A percentile compares a stretch with the other conserved stretches of the same genome.
phyloP scores from a whole-genome alignment of 2,329 filamentous ascomycete genomes.

The Nothopassalora personata region DNA sequence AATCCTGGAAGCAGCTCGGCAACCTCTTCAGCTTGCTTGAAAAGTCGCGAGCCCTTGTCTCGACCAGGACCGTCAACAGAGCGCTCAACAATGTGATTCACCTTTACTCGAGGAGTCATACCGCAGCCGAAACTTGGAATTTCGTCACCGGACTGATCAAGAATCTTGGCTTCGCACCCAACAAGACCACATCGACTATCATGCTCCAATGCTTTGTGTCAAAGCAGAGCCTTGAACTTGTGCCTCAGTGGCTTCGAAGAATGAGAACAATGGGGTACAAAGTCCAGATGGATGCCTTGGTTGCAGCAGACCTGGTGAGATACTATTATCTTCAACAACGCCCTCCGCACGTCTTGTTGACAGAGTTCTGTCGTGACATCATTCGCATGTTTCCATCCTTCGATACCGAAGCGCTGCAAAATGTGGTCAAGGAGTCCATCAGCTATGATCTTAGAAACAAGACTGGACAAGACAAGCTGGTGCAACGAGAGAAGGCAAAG shows the following conservation, averaged over 20 bases:
- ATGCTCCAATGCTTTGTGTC: conserved; percentile 23
- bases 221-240: conserved; percentile 13
- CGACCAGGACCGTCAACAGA: not conserved
- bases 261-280: conserved; percentile 12
- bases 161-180: conserved; percentile 21
- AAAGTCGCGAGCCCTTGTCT: not conserved
- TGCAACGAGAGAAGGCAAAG: not conserved
- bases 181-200: conserved; percentile 20
- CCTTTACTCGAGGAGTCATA: conserved; percentile 17
- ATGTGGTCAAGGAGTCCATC: conserved; percentile 23
- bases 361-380: conserved; percentile 25
- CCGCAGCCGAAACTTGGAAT: conserved; percentile 21
- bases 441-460: conserved; percentile 25
- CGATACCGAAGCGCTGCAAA: conserved; percentile 11
- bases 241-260: conserved; percentile 25
- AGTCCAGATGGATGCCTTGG: conserved; percentile 14
- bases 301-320: conserved; percentile 22
- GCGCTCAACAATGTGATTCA: conserved; percentile 21
- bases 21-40: conserved; percentile 2
- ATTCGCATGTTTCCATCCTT: conserved; percentile 14
- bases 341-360: conserved; percentile 25
- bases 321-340: conserved; percentile 24
- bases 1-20: conserved; percentile 5
- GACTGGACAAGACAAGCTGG: not conserved
- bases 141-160: conserved; percentile 24